Percentiles rank a stretch among this genome's conserved stretches.
phyloP scores from a whole-genome alignment of 2,329 filamentous ascomycete species.

The Hirsutella rhossiliensis region DNA sequence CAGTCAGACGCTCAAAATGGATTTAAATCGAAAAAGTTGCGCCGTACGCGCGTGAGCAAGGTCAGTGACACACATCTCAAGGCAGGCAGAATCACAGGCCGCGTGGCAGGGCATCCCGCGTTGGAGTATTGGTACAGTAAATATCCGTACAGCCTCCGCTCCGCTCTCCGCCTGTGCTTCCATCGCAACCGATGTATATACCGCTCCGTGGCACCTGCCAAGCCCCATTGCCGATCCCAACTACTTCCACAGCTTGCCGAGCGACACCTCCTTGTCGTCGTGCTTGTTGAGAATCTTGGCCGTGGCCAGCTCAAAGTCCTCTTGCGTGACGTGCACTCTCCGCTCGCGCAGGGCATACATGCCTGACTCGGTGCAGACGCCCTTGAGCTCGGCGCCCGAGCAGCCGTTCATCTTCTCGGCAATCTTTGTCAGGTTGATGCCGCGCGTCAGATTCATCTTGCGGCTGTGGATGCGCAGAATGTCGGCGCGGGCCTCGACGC shows the following conservation, averaged over 20 bases:
- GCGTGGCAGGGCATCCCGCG: no score
- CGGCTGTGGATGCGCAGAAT: conserved; percentile 95
- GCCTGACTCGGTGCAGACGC: conserved; percentile 95
- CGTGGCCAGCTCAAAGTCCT: conserved; percentile 96
- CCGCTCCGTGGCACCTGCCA: not conserved
- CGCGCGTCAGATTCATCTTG: conserved; percentile 96
- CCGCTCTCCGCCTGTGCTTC: not conserved
- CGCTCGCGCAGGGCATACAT: conserved; percentile 96
- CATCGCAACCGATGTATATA: not conserved
- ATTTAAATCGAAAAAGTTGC: no score
- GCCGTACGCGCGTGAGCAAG: no score
- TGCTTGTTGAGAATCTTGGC: conserved; percentile 99
- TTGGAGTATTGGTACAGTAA: no score
- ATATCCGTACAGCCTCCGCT: no score
- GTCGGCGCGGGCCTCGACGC: conserved; percentile 89
- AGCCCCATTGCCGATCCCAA: conserved; percentile 2
- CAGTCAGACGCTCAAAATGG: no score
- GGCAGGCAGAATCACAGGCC: no score
- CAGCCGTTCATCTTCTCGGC: conserved; percentile 99
- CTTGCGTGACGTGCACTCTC: conserved; percentile 94
- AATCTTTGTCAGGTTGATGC: conserved; percentile 96
- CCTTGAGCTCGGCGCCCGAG: conserved; percentile 94
- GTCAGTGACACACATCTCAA: no score
- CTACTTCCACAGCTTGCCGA: conserved; percentile 65
- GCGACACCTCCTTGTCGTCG: conserved; percentile 90